These are phyloP conservation scores for Firmiana major DNA, from an alignment of 345 rosid species.

Conservation along the genomic window DNA sequence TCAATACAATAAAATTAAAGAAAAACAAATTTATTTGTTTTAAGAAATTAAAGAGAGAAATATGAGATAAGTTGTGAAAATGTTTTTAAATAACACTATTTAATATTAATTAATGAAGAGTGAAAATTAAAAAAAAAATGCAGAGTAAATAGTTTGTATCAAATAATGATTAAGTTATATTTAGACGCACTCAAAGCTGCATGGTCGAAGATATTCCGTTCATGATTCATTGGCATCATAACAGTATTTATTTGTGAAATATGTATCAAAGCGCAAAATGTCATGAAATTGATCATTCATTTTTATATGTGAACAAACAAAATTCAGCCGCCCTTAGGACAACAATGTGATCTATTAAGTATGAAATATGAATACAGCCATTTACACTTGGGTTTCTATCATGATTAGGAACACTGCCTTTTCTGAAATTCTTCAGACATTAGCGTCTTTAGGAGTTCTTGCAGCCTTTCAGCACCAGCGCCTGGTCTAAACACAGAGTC, in stretches of 20 bases:
- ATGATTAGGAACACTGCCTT: constrained; percentile 46
- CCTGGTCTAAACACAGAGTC: constrained; percentile 67
- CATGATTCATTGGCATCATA: not conserved
- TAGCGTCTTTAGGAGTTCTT: constrained; percentile 44
- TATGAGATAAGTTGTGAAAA: too few relatives aligned
- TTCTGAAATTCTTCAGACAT: constrained; percentile 54
- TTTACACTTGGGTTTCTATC: constrained; percentile 27
- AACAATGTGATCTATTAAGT: constrained; percentile 22
- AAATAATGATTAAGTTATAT: too few relatives aligned
- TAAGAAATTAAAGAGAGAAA: too few relatives aligned
- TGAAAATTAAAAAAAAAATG: too few relatives aligned
- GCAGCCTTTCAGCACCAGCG: constrained; percentile 69
- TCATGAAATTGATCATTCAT: not conserved
- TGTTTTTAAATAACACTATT: too few relatives aligned
- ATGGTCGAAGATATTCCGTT: not conserved
- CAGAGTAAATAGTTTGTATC: too few relatives aligned
- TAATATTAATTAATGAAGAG: too few relatives aligned
- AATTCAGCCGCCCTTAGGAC: constrained; percentile 17
- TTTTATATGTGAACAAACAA: not conserved
- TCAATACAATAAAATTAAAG: too few relatives aligned
- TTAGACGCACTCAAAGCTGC: not conserved
- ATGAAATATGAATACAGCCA: constrained; percentile 22
- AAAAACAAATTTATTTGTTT: too few relatives aligned
- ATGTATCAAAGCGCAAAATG: not conserved
- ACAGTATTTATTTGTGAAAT: not conserved